Evolutionary conservation across 108 stramenopile species (phyloP).

Genomic region (Aureococcus anophagefferens): DNA sequence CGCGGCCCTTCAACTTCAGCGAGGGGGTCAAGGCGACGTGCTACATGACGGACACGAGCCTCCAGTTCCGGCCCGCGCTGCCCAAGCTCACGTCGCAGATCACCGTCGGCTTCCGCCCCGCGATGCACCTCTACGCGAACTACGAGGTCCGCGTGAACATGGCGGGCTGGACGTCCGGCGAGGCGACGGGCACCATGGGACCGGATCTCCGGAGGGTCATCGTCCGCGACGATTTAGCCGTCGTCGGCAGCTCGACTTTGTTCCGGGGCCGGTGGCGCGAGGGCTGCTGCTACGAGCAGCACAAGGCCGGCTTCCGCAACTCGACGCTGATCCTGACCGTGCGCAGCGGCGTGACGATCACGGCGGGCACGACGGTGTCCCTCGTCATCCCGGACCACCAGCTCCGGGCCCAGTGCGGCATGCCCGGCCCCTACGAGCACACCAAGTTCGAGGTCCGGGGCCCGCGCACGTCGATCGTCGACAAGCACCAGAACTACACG

Average conservation of each 20-base stretch:
- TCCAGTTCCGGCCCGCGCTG: neutral
- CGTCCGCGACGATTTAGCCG: neutral
- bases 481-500: too few species aligned
- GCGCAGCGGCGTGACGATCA: neutral
- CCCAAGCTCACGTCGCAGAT: neutral
- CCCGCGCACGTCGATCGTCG: too few species aligned
- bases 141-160: neutral
- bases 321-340: slow-evolving; percentile 4
- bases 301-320: neutral
- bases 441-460: neutral
- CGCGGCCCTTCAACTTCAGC: neutral
- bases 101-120: neutral
- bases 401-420: slow-evolving; percentile 1
- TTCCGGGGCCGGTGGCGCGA: neutral
- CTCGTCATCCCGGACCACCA: neutral
- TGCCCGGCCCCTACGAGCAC: slow-evolving; percentile 1
- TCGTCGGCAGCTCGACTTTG: neutral
- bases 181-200: neutral
- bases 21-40: neutral
- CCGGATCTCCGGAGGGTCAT: neutral
- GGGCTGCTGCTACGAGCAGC: neutral
- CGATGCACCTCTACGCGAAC: neutral
- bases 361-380: neutral
- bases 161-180: neutral
- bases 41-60: neutral